phyloP scores from a whole-genome alignment of 768 basidiomycete genomes.

The Zangia roseola region DNA sequence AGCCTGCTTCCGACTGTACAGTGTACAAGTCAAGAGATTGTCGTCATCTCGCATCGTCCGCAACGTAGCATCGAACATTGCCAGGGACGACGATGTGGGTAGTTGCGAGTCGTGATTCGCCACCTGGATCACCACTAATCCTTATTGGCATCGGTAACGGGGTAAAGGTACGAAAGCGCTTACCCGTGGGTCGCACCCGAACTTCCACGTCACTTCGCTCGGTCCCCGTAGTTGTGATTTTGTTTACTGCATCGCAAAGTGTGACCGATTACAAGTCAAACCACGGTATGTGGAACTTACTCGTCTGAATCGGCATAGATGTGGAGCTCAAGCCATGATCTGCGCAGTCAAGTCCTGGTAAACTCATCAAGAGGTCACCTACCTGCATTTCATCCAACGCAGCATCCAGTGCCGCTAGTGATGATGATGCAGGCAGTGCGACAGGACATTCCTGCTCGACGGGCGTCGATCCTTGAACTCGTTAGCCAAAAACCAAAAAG shows the following conservation, averaged over 20 bases:
- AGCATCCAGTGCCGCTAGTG: conserved; percentile 11
- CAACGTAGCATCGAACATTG: neutral
- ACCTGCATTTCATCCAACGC: conserved; percentile 7
- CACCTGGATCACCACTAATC: no score
- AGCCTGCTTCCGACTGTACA: neutral
- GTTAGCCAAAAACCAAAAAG: conserved; percentile 3
- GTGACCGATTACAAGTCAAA: no score
- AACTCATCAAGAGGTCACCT: conserved; percentile 2
- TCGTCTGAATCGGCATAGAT: neutral
- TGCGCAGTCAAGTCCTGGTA: neutral
- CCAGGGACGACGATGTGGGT: neutral
- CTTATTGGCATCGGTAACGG: no score
- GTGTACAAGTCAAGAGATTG: neutral
- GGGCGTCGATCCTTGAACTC: neutral
- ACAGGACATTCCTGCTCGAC: neutral
- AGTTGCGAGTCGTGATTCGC: no score
- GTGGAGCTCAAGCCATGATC: neutral
- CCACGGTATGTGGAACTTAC: no score
- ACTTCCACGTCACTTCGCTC: neutral
- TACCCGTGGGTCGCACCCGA: conserved; percentile 6
- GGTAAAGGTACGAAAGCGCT: neutral
- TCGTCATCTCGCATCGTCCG: neutral
- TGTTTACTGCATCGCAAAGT: no score
- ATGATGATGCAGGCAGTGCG: conserved; percentile 7
- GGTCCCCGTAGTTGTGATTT: neutral